Conservation (phyloP, 495 filamentous ascomycete genomes). For the Evernia prunastri region DNA sequence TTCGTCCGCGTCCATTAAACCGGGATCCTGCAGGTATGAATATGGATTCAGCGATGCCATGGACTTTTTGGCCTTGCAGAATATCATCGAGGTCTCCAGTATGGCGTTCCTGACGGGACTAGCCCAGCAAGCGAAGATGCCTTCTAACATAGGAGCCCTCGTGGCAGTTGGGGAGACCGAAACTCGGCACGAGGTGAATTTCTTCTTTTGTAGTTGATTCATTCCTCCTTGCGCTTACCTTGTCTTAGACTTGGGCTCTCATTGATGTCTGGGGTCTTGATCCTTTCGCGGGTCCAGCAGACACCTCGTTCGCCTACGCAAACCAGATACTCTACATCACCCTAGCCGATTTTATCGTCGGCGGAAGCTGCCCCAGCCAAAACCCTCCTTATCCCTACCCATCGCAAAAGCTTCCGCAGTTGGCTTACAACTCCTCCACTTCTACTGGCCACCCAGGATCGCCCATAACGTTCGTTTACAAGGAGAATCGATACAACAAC, state of each 20-base stretch:
- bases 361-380: conserved; percentile 2
- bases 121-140: conserved; percentile 8
- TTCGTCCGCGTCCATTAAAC: conserved; percentile 9
- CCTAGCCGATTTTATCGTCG: conserved; percentile 2
- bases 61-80: conserved; percentile 9
- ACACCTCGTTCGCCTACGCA: conserved; percentile 11
- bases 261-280: conserved; percentile 12
- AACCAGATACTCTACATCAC: conserved; percentile 13
- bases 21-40: conserved; percentile 8
- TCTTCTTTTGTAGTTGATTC: neutral
- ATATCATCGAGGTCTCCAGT: conserved; percentile 14
- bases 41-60: neutral
- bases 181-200: conserved; percentile 6
- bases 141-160: conserved; percentile 3
- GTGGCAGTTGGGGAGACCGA: conserved; percentile 11
- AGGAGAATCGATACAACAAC: conserved; percentile 5
- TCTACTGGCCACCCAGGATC: conserved; percentile 14
- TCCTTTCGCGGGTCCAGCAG: conserved; percentile 9
- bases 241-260: conserved; percentile 7
- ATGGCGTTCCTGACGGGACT: conserved; percentile 12
- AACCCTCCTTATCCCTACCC: conserved; percentile 12
- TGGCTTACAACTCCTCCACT: conserved; percentile 5
- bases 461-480: conserved; percentile 11
- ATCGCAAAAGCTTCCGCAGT: conserved; percentile 5
- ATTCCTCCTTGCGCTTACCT: conserved; percentile 1